Base-by-base conservation (phyloP, 176 grass and related monocot species). In the Oryza meyeriana region DNA sequence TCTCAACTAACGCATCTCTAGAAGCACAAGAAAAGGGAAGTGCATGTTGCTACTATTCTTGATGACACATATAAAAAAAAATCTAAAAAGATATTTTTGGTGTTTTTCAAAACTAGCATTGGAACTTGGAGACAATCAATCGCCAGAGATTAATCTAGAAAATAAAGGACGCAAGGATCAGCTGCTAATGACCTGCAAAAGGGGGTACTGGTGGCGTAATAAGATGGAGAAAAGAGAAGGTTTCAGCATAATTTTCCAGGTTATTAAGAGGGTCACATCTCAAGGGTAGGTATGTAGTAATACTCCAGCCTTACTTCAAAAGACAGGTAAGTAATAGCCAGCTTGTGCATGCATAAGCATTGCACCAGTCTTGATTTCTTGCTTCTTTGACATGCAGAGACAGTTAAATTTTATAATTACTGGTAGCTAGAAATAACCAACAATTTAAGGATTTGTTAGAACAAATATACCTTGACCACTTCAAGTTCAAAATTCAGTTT, bases 221-320 rank as follows among this genome's bases (percentile, higher is more conserved):
- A 25, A 59, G 55, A 59, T 58, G 78, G 71, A 18, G 66, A 81
- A 66, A 66, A 86, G 47, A 31, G 4, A 35, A 73, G 74, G 79
- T 36, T 73, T 82, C 39, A 35, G 57, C 73, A 66, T 78, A n/a
- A 72, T 72, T 82, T 72, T 82, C 83, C 61, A 62, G 59, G 58
- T 25, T 73, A 89, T 82, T 82, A 89, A 76, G 78, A 82, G 83
- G 42, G 88, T 82, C 79, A 86, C 88, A 78, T 90, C 83, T 52
- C 30, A 78, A 62, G 59, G 73, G 58, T 83, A 74, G 88, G 88
- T 55, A 55, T 55, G 20, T 86, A 82, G 66, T 6, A 5, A 34
- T 61, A 44, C 55, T 59, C 55, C 29, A 47, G 17, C 72, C 55
- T 85, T 81, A 50, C 72, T 73, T 77, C 65, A 72, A 38, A 58